A percentile compares a stretch with the other conserved stretches of the same genome.
Conservation (phyloP, 805 yeast genomes). For the Nematodospora valgi region DNA sequence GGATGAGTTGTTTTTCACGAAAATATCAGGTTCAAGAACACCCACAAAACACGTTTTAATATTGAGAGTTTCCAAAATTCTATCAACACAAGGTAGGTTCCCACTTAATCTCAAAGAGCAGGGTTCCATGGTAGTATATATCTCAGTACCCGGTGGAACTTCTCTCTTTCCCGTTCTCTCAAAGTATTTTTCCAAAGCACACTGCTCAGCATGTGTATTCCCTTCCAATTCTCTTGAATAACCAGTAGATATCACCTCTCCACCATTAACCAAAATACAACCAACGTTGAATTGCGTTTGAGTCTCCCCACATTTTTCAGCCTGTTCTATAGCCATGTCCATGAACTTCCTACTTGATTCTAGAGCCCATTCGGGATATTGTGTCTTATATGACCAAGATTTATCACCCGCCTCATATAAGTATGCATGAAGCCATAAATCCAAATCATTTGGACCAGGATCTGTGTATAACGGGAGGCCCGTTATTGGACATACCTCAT, state of each 20-base stretch:
- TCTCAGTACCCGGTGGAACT: slow-evolving; percentile 72
- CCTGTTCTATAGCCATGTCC: slow-evolving; percentile 75
- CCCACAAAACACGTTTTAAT: slow-evolving; percentile 86
- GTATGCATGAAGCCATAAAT: slow-evolving; percentile 88
- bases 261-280: slow-evolving; percentile 65
- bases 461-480: slow-evolving; percentile 72
- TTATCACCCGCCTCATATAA: slow-evolving; percentile 59
- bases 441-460: slow-evolving; percentile 85
- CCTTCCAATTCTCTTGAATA: slow-evolving; percentile 90
- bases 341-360: slow-evolving; percentile 57
- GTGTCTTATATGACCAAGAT: slow-evolving; percentile 73
- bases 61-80: slow-evolving; percentile 52
- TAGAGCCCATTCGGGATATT: slow-evolving; percentile 80
- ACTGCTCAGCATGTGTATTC: slow-evolving; percentile 96
- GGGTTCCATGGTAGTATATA: slow-evolving; percentile 98
- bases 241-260: slow-evolving; percentile 71
- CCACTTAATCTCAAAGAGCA: slow-evolving; percentile 89
- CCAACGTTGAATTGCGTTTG: slow-evolving; percentile 94
- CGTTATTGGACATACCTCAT: slow-evolving; percentile 61
- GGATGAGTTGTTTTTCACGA: slow-evolving; percentile 77
- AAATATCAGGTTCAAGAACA: slow-evolving; percentile 83
- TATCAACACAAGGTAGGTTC: slow-evolving; percentile 80
- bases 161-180: slow-evolving; percentile 27
- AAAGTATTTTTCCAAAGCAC: slow-evolving; percentile 78
- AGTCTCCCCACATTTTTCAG: slow-evolving; percentile 76